Base-by-base conservation (phyloP, 2,329 filamentous ascomycete genomes). In the Ustulina deusta region DNA sequence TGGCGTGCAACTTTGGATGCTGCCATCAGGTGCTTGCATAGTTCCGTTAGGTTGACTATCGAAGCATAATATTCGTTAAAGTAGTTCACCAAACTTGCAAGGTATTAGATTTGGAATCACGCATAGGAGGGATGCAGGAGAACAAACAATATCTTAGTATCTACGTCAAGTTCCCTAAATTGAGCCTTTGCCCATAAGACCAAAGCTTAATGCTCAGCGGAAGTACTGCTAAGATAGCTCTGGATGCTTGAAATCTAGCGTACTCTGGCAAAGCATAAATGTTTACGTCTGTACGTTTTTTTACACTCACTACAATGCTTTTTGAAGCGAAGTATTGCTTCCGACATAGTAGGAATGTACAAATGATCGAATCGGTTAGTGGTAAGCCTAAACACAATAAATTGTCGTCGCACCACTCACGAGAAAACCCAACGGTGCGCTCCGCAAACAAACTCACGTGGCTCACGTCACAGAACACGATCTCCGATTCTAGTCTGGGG, bases 221-320 rank as follows among this genome's bases (percentile, higher is more conserved):
- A 42, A 13, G 40, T n/a, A 13, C 13, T 13, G 42, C 46, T 49
- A 11, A 49, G 46, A 15, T 49, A 11, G 46, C 46, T 49, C 22
- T 49, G 46, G 46, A 27, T 49, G 42, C 22, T 49, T 15, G 46
- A 49, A 49, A 49, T 15, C 2, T 49, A 22, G 46, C 46, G 46
- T 15, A 49, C 46, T 15, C 22, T 29, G 22, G 46, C 46, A 29
- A 49, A 49, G 13, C 46, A 49, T 49, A 10, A 15, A 22, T 49
- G 46, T 49, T 49, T 49, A 49, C 22, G 22, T 49, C 46, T 49
- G 46, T 49, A 49, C 46, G 22, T 49, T 49, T 49, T 49, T 49
- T 49, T 29, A 5, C 46, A 49, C 10, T 6, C 22, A 49, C 10
- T 49, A 9, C 46, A 49, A 49, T 49, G 46, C 22, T 49, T 27